phyloP scores from a whole-genome alignment of 352 stramenopile species.

The Peronosclerospora sorghi region DNA sequence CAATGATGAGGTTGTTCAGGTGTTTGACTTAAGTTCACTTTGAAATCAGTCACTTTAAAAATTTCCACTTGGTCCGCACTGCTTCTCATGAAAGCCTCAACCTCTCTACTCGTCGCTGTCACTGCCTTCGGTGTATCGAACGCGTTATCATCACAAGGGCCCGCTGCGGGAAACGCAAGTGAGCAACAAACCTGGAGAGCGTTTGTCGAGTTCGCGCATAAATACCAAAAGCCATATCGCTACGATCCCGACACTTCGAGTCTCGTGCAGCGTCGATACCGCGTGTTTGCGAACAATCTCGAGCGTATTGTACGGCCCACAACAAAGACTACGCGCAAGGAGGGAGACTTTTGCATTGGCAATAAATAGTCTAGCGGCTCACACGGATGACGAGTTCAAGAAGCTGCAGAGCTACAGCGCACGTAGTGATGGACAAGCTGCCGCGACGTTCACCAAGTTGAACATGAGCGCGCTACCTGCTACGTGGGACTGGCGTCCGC shows the following conservation, averaged over 20 bases:
- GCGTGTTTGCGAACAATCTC: constrained; percentile 35
- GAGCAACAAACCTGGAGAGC: constrained; percentile 28
- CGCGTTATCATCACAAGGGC: constrained; percentile 9
- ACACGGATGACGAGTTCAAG: constrained; percentile 29
- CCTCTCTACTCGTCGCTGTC: constrained; percentile 5
- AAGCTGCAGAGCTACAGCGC: constrained; percentile 22
- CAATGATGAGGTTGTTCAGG: no score
- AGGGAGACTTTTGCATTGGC: constrained; percentile 35
- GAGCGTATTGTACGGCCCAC: constrained; percentile 37
- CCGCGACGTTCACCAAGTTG: constrained; percentile 13
- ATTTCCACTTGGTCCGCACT: no score
- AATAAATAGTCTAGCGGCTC: constrained; percentile 33
- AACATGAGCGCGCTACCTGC: constrained; percentile 36
- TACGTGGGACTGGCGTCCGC: constrained; percentile 88
- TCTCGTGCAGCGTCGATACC: constrained; percentile 28
- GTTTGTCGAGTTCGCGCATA: constrained; percentile 46
- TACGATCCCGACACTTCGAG: constrained; percentile 23
- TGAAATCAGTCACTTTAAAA: no score
- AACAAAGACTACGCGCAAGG: constrained; percentile 34
- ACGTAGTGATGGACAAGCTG: background rate
- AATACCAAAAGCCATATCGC: constrained; percentile 41
- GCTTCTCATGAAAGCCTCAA: no score
- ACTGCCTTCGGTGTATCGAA: background rate
- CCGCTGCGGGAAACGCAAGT: constrained; percentile 1
- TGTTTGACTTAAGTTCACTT: no score